These are phyloP conservation scores for Backusella macrospora DNA, from an alignment of 192 early-diverging fungal genomes.

Conservation along the genomic window DNA sequence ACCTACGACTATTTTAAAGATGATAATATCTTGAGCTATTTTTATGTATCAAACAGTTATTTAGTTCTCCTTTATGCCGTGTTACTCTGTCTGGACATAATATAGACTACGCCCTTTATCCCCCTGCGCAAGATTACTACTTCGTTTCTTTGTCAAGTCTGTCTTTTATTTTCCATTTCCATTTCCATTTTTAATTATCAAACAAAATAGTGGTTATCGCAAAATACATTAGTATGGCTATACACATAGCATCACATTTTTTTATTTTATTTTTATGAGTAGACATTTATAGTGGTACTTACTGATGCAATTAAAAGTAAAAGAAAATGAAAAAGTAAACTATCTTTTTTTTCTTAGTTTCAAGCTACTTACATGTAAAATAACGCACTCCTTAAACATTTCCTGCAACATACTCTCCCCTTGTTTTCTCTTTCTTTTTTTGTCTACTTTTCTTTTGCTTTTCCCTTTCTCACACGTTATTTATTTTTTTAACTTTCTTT, in stretches of 20 bases:
- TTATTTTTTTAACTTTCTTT: neutral
- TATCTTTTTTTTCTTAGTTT: slow-evolving; percentile 5
- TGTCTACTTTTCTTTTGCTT: neutral
- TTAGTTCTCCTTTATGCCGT: slow-evolving; percentile 2
- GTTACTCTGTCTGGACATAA: neutral
- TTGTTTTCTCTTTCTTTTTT: slow-evolving; percentile 9
- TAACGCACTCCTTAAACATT: neutral
- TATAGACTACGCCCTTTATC: neutral
- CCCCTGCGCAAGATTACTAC: neutral
- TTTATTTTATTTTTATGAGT: no score
- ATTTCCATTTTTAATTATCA: neutral
- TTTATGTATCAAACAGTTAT: neutral
- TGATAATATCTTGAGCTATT: neutral
- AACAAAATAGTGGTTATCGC: neutral
- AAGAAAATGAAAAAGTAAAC: neutral
- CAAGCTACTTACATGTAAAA: neutral
- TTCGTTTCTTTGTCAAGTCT: slow-evolving; percentile 6
- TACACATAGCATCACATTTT: no score
- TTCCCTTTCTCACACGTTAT: neutral
- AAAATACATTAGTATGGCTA: neutral
- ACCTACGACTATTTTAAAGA: neutral
- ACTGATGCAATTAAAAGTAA: neutral
- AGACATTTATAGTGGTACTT: neutral
- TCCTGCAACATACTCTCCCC: slow-evolving; percentile 16
- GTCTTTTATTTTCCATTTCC: neutral